Conservation (phyloP, 2,329 filamentous ascomycete species). For the Hortaea sp. region DNA sequence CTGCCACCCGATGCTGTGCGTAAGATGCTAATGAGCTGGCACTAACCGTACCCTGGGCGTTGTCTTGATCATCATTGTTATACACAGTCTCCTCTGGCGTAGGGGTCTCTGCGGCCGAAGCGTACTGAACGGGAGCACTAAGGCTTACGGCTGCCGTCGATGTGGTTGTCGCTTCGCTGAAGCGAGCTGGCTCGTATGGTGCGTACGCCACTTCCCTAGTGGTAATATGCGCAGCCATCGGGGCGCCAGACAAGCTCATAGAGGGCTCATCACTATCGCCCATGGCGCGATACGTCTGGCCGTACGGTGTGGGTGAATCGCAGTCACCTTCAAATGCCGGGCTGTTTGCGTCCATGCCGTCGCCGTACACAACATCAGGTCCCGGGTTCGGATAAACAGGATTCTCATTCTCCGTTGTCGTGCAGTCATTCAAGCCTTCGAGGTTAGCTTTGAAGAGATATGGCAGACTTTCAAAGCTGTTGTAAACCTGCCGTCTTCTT, state of each 20-base stretch:
- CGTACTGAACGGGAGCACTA: too few species aligned
- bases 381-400: slow-evolving; percentile 34
- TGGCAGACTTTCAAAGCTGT: slow-evolving; percentile 26
- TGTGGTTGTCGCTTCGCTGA: too few species aligned
- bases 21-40: background rate
- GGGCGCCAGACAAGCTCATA: background rate
- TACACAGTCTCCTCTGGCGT: too few species aligned
- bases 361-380: slow-evolving; percentile 29
- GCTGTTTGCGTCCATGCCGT: slow-evolving; percentile 21
- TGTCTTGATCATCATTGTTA: too few species aligned
- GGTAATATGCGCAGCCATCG: too few species aligned
- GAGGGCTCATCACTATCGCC: background rate
- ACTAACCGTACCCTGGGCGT: too few species aligned
- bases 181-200: too few species aligned
- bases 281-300: slow-evolving; percentile 13
- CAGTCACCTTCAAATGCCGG: slow-evolving; percentile 19
- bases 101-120: too few species aligned
- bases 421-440: slow-evolving; percentile 30
- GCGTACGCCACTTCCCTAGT: too few species aligned
- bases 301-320: slow-evolving; percentile 20
- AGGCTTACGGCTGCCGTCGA: too few species aligned
- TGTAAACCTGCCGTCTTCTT: slow-evolving; percentile 9
- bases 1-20: background rate
- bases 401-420: slow-evolving; percentile 27
- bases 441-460: slow-evolving; percentile 37